Base-by-base conservation (phyloP, 352 stramenopile genomes). In the Globisporangium polare region DNA sequence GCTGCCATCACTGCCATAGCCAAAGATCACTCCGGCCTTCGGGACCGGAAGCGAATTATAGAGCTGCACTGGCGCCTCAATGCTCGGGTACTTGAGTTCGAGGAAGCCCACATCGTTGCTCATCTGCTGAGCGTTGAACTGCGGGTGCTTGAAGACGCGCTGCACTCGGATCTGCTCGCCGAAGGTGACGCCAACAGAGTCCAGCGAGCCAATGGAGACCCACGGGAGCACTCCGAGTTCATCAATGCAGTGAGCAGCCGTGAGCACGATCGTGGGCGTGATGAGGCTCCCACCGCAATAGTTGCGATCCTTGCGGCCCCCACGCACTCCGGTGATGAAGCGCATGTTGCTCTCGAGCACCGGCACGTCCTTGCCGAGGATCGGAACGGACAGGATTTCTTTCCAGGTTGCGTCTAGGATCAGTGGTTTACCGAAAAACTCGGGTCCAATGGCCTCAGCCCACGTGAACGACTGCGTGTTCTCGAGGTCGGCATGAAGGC, bases 251-350 rank as follows among this genome's bases (percentile, higher is more conserved):
- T 58, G 52, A 1, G 29, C 29, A 6, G 52, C 52, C 8, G 52
- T 58, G 31, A 58, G 52, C 15, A 58, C 52, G 22, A 46, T 27
- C 22, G 18, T 43, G 3, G 10, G 18, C 18, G 12, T 43, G 4
- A 58, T 22, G 31, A 58, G 52, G n/a, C 31, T 58, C 7, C 29
- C 52, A 9, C 52, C 52, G 15, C 52, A 46, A 18, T 58, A 58
- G 52, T 58, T 46, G 22, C 18, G 8, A 12, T n/a, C 24, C 27
- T 53, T 22, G 1, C 17, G 41, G 6, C 8, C 9, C 9, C 22
- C 3, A 3, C 41, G 41, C 17, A 47, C 5, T 4, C 41, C 41
- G 5, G 41, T 22, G 41, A 26, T 12, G 18, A 47, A 47, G 18
- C 17, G 37, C 37, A 43, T 43, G 37, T 43, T 43, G 37, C 37